phyloP scores from a whole-genome alignment of 2,329 filamentous ascomycete species.

The Aspergillus glaucus region DNA sequence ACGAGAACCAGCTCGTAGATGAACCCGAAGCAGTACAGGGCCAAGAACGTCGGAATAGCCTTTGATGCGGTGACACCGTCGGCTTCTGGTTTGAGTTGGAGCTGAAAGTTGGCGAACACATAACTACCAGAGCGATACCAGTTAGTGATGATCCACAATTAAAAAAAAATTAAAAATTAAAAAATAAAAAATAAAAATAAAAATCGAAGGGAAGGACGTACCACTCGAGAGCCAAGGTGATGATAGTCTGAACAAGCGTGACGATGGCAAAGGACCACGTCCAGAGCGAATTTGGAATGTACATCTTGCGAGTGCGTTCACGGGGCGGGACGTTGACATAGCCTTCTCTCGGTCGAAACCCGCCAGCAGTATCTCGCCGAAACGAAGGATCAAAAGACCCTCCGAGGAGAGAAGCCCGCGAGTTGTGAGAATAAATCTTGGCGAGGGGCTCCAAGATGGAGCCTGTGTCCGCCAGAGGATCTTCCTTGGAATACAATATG shows the following conservation, averaged over 20 bases:
- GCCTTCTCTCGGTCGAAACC: slow-evolving; percentile 48
- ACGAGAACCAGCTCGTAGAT: slow-evolving; percentile 84
- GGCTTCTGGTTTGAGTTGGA: slow-evolving; percentile 39
- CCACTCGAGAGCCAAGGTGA: slow-evolving; percentile 81
- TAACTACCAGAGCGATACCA: slow-evolving; percentile 53
- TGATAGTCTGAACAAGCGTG: slow-evolving; percentile 67
- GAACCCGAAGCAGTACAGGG: slow-evolving; percentile 95
- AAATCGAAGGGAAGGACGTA: slow-evolving; percentile 45
- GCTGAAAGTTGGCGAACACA: slow-evolving; percentile 81
- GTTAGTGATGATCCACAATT: neutral
- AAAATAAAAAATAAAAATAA: neutral
- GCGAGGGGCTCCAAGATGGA: slow-evolving; percentile 36
- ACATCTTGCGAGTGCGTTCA: slow-evolving; percentile 49
- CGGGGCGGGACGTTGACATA: slow-evolving; percentile 36
- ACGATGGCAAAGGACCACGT: slow-evolving; percentile 77
- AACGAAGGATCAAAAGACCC: slow-evolving; percentile 49
- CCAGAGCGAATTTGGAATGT: slow-evolving; percentile 78
- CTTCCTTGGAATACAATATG: slow-evolving; percentile 25
- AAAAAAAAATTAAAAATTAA: too few species aligned
- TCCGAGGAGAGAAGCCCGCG: slow-evolving; percentile 54
- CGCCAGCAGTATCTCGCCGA: slow-evolving; percentile 42
- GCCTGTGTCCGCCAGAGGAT: slow-evolving; percentile 24
- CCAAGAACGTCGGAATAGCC: slow-evolving; percentile 89
- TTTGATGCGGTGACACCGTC: slow-evolving; percentile 40
- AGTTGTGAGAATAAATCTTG: slow-evolving; percentile 54